Percentiles rank a stretch among this genome's conserved stretches.
Evolutionary conservation across 148 eudicot species (phyloP).

Genomic region (Persicaria maculosa): DNA sequence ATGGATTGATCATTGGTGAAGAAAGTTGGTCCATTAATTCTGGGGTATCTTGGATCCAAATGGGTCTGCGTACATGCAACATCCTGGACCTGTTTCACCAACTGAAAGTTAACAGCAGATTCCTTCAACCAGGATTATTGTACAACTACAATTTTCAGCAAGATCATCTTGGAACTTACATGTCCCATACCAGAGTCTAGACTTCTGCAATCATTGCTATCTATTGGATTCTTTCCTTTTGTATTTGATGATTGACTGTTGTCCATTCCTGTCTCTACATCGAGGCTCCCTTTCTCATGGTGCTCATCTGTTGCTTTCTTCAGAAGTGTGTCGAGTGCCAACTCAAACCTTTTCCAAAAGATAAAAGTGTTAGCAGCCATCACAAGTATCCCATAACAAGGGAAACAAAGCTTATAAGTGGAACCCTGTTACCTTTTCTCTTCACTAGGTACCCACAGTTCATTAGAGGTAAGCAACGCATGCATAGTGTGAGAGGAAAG

Average conservation of each 20-base stretch:
- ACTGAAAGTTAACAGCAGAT: slow-evolving; percentile 29
- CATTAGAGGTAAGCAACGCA: slow-evolving; percentile 86
- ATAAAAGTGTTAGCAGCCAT: slow-evolving; percentile 4
- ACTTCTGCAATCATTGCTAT: slow-evolving; percentile 30
- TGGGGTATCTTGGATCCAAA: slow-evolving; percentile 34
- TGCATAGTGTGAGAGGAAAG: slow-evolving; percentile 92
- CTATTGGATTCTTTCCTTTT: slow-evolving; percentile 37
- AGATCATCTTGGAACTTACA: slow-evolving; percentile 35
- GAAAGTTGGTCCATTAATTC: slow-evolving; percentile 27
- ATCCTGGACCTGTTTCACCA: slow-evolving; percentile 40
- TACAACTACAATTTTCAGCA: slow-evolving; percentile 24
- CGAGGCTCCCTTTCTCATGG: slow-evolving; percentile 34
- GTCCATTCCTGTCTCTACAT: slow-evolving; percentile 27
- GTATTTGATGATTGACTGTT: slow-evolving; percentile 26
- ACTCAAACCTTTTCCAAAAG: slow-evolving; percentile 62
- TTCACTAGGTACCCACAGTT: slow-evolving; percentile 93
- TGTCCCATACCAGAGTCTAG: slow-evolving; percentile 37
- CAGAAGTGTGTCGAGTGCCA: slow-evolving; percentile 70
- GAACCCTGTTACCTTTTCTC: slow-evolving; percentile 66
- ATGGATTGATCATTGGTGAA: slow-evolving; percentile 36
- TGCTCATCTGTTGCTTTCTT: slow-evolving; percentile 52
- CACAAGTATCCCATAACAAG: slow-evolving; percentile 9
- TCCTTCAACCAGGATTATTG: slow-evolving; percentile 29
- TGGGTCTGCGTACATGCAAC: slow-evolving; percentile 31
- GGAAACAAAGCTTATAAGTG: background rate